Evolutionary conservation across 73 alveolate species (phyloP).

Genomic region (Tetrahymena thermophila): DNA sequence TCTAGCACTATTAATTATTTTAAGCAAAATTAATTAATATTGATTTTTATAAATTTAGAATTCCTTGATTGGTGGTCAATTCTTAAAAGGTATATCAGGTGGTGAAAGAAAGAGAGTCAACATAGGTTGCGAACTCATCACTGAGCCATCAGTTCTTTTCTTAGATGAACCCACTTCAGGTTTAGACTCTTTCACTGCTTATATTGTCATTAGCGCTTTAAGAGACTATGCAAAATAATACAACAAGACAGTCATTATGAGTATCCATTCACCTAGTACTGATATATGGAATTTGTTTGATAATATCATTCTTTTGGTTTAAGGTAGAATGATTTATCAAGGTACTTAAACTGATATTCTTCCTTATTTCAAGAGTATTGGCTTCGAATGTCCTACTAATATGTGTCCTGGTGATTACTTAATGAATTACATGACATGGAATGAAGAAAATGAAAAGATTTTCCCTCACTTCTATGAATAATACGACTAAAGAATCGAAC

Average conservation of each 20-base stretch:
- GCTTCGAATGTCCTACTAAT: slow-evolving; percentile 32
- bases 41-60: background rate
- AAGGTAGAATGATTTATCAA: slow-evolving; percentile 52
- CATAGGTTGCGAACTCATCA: background rate
- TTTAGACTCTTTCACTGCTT: slow-evolving; percentile 10
- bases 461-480: background rate
- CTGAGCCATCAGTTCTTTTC: background rate
- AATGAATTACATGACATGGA: background rate
- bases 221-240: background rate
- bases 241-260: slow-evolving; percentile 53
- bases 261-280: slow-evolving; percentile 61
- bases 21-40: background rate
- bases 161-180: slow-evolving; percentile 15
- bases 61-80: background rate
- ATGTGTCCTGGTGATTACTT: slow-evolving; percentile 35
- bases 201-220: background rate
- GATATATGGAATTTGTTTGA: slow-evolving; percentile 54
- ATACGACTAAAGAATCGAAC: background rate
- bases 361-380: slow-evolving; percentile 25
- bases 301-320: slow-evolving; percentile 42
- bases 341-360: slow-evolving; percentile 4
- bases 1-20: background rate
- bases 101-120: slow-evolving; percentile 1
- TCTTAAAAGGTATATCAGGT: slow-evolving; percentile 2
- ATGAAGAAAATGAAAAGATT: background rate